These are phyloP conservation scores for Haberlea rhodopensis DNA, from an alignment of 257 asterid genomes.

Conservation along the genomic window DNA sequence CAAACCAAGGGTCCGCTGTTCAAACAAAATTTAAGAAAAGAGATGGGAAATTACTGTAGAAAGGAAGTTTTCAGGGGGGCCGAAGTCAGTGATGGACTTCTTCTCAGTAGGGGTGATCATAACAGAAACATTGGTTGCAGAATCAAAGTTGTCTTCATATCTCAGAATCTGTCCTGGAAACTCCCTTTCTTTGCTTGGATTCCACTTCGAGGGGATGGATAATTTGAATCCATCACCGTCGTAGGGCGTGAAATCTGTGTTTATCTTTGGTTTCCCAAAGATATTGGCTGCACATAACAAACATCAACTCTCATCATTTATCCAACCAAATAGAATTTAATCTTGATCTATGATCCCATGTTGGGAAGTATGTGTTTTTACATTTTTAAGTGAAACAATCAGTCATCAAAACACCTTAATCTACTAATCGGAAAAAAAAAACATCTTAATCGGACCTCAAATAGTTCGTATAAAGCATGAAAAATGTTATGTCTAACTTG, in stretches of 20 bases:
- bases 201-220: constrained; percentile 68
- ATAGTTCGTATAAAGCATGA: too few species aligned
- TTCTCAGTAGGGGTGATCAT: constrained; percentile 42
- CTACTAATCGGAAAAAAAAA: too few species aligned
- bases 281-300: constrained; percentile 58
- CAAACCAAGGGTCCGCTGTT: too few species aligned
- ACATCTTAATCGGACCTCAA: too few species aligned
- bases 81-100: constrained; percentile 48
- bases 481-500: too few species aligned
- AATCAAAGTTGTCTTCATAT: constrained; percentile 53
- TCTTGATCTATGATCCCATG: not conserved
- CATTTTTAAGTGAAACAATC: too few species aligned
- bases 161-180: constrained; percentile 70
- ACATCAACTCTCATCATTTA: not conserved
- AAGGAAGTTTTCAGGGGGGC: constrained; percentile 47
- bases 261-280: constrained; percentile 67
- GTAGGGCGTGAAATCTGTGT: constrained; percentile 60
- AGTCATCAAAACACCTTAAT: too few species aligned
- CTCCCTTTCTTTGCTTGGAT: constrained; percentile 67
- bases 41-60: constrained; percentile 29
- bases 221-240: constrained; percentile 60
- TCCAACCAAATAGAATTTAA: too few species aligned
- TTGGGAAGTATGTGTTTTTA: too few species aligned
- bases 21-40: not conserved
- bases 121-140: constrained; percentile 36